Conservation (phyloP, 768 basidiomycete species). For the Lanmaoa pseudosensibilis region DNA sequence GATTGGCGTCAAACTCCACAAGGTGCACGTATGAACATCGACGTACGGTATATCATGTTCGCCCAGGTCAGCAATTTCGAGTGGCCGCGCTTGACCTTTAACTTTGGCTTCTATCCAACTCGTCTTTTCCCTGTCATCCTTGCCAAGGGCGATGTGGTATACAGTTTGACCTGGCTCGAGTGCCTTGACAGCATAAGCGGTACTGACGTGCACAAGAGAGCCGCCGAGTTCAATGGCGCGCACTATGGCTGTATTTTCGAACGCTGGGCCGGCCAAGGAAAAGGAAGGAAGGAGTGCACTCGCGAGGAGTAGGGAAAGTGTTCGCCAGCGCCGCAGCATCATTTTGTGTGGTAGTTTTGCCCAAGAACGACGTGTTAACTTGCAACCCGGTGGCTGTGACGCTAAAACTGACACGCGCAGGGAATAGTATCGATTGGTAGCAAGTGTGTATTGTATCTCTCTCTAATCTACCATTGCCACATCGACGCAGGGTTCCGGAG, state of each 20-base stretch:
- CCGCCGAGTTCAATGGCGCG: conserved; percentile 90
- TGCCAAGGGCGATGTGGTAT: conserved; percentile 68
- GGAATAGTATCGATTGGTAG: neutral
- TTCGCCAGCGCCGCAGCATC: conserved; percentile 48
- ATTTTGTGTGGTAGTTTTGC: conserved; percentile 33
- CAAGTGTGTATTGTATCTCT: neutral
- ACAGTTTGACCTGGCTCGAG: conserved; percentile 56
- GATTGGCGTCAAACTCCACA: conserved; percentile 12
- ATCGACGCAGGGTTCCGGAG: conserved; percentile 67
- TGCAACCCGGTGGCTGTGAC: conserved; percentile 10
- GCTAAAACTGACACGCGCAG: neutral
- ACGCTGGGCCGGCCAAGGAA: conserved; percentile 48
- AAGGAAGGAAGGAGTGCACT: conserved; percentile 41
- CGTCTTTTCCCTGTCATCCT: conserved; percentile 61
- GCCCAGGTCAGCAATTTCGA: conserved; percentile 51
- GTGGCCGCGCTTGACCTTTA: conserved; percentile 64
- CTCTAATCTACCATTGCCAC: conserved; percentile 68
- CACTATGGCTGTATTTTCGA: conserved; percentile 89
- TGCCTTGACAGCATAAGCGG: conserved; percentile 82
- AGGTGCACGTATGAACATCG: conserved; percentile 1
- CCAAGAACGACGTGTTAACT: conserved; percentile 22
- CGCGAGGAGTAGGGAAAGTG: conserved; percentile 45
- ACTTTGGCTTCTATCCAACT: conserved; percentile 79
- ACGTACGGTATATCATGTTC: conserved; percentile 55
- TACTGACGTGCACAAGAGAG: conserved; percentile 82